These are phyloP conservation scores for Cyamopsis tetragonoloba DNA, from an alignment of 306 rosid species.

Conservation along the genomic window DNA sequence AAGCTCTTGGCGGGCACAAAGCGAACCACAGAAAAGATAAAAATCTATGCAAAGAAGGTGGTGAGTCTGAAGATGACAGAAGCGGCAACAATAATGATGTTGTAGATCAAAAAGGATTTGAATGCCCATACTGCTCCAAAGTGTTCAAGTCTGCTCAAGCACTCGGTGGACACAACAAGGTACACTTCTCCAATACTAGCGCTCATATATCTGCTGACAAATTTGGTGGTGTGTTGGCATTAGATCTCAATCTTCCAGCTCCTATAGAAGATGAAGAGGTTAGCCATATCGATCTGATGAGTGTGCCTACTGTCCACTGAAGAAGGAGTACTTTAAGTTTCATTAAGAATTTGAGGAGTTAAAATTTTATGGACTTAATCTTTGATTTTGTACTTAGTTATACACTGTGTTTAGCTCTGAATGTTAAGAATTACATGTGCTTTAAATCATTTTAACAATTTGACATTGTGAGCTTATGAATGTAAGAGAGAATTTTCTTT, in stretches of 20 bases:
- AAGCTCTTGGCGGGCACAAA: conserved; percentile 65
- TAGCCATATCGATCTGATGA: not conserved
- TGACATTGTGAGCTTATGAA: not conserved
- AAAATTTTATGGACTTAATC: not conserved
- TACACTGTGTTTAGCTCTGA: not conserved
- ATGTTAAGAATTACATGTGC: not conserved
- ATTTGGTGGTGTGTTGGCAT: not conserved
- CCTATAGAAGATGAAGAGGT: conserved; percentile 23
- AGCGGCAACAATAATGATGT: not conserved
- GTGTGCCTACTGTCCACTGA: not conserved
- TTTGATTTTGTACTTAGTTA: not conserved
- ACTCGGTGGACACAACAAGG: conserved; percentile 66
- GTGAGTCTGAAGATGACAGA: not conserved
- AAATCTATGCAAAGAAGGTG: not conserved
- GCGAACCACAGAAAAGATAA: conserved; percentile 45
- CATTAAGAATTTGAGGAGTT: not conserved
- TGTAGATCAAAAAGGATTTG: conserved; percentile 10
- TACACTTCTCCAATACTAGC: conserved; percentile 29
- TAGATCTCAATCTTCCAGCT: conserved; percentile 55
- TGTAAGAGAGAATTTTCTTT: conserved; percentile 5
- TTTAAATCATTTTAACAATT: conserved; percentile 14
- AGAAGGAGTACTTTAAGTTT: not conserved
- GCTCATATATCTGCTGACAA: not conserved
- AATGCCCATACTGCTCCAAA: conserved; percentile 42
- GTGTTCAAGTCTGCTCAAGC: conserved; percentile 54